Conservation (phyloP, 768 basidiomycete species). For the Kwoniella dejecticola region DNA sequence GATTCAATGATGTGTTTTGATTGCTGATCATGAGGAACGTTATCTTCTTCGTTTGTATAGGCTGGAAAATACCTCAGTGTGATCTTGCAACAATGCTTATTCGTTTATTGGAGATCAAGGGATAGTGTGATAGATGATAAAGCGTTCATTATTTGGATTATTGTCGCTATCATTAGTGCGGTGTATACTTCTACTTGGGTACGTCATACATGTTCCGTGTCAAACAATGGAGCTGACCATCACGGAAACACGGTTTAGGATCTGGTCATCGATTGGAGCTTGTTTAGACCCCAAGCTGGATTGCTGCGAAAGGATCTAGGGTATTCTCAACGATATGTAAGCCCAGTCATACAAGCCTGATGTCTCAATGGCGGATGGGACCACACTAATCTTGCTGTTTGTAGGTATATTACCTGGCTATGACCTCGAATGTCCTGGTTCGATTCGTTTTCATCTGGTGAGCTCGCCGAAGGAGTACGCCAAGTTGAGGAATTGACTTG, state of each 20-base stretch:
- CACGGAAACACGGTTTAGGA: slow-evolving; percentile 73
- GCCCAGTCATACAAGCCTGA: not conserved
- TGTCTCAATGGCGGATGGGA: not conserved
- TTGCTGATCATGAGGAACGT: no score
- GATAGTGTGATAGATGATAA: slow-evolving; percentile 57
- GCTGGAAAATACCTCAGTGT: slow-evolving; percentile 80
- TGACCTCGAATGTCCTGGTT: slow-evolving; percentile 69
- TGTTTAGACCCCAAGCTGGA: slow-evolving; percentile 65
- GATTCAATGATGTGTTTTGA: no score
- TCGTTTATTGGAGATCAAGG: slow-evolving; percentile 75
- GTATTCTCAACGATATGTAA: slow-evolving; percentile 61
- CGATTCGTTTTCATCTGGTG: slow-evolving; percentile 77
- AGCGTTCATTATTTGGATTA: slow-evolving; percentile 68
- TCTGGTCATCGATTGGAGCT: slow-evolving; percentile 86
- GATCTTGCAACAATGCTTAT: slow-evolving; percentile 68
- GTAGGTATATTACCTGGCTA: slow-evolving; percentile 53
- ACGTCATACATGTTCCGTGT: slow-evolving; percentile 35
- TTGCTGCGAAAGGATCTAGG: slow-evolving; percentile 74
- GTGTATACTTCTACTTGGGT: slow-evolving; percentile 80
- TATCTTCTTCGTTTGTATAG: slow-evolving; percentile 58
- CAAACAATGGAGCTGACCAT: slow-evolving; percentile 62
- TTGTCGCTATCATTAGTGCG: slow-evolving; percentile 67
- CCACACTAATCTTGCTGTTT: not conserved
- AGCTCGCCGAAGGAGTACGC: not conserved
- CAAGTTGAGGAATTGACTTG: not conserved